These are phyloP conservation scores for Backusella morwellensis DNA, from an alignment of 192 early-diverging fungal species.

Conservation along the genomic window DNA sequence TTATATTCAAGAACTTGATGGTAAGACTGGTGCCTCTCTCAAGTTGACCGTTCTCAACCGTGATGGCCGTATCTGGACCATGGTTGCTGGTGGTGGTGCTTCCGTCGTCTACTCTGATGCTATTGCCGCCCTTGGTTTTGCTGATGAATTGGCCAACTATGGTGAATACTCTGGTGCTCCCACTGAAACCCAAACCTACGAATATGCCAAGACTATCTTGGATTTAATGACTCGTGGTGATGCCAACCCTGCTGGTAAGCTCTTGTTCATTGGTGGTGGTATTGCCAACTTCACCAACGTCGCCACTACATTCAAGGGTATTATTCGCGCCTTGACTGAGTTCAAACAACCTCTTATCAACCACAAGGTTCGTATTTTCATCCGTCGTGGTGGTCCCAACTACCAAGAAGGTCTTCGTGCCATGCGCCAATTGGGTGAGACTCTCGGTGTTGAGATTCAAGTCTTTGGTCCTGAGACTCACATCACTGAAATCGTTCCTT, in stretches of 20 bases:
- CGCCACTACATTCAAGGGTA: conserved; percentile 98
- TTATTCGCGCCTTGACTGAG: conserved; percentile 91
- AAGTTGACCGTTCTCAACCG: conserved; percentile 98
- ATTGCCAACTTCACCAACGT: conserved; percentile 99
- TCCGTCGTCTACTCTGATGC: conserved; percentile 98
- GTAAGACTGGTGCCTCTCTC: conserved; percentile 98
- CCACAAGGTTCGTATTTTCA: conserved; percentile 92
- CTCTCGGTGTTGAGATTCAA: conserved; percentile 89
- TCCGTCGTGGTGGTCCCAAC: conserved; percentile 98
- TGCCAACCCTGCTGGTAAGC: conserved; percentile 85
- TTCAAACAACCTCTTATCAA: conserved; percentile 85
- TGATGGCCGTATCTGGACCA: conserved; percentile 97
- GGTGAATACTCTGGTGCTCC: conserved; percentile 99
- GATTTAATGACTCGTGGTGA: conserved; percentile 95
- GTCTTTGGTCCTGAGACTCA: conserved; percentile 98
- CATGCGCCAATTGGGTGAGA: conserved; percentile 92
- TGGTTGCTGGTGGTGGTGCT: conserved; percentile 99
- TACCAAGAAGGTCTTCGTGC: conserved; percentile 98
- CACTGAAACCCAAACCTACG: conserved; percentile 98
- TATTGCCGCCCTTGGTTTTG: conserved; percentile 94
- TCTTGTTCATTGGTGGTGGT: conserved; percentile 98
- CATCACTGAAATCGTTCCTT: conserved; percentile 97
- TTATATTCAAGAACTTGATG: conserved; percentile 96
- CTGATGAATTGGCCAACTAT: conserved; percentile 97
- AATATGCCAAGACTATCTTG: conserved; percentile 98